Evolutionary conservation across 2,329 filamentous ascomycete genomes (phyloP).

Genomic region (Microascus cirrosus): DNA sequence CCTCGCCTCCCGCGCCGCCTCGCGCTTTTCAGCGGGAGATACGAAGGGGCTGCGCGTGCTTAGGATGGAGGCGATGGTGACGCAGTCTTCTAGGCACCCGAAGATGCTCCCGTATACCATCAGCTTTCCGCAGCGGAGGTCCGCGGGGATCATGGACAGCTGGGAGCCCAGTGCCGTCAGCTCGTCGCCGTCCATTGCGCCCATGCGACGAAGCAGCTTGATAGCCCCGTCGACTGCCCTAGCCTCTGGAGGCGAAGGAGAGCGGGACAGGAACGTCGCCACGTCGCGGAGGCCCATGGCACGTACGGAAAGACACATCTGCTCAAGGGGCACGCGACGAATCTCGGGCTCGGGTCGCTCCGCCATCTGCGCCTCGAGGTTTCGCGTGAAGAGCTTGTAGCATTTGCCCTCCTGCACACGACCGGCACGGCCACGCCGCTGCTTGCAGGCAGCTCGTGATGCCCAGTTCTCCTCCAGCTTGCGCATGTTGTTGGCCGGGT

Average conservation of each 20-base stretch:
- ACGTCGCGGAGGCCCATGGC: conserved; percentile 89
- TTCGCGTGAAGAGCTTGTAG: conserved; percentile 89
- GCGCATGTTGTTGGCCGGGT: conserved; percentile 85
- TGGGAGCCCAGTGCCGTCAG: conserved; percentile 87
- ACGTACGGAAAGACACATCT: conserved; percentile 86
- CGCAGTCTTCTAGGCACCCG: conserved; percentile 76
- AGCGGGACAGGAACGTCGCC: conserved; percentile 67
- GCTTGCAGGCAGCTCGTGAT: conserved; percentile 86
- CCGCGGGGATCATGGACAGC: conserved; percentile 88
- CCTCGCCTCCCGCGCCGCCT: conserved; percentile 68
- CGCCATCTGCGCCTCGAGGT: conserved; percentile 76
- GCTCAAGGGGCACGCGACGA: conserved; percentile 81
- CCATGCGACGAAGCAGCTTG: conserved; percentile 68
- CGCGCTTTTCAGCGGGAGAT: conserved; percentile 70
- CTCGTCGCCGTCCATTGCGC: conserved; percentile 74
- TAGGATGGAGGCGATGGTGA: conserved; percentile 86
- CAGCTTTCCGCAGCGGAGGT: conserved; percentile 84
- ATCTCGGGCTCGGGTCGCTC: conserved; percentile 91
- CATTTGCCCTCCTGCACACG: conserved; percentile 84
- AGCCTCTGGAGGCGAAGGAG: conserved; percentile 78
- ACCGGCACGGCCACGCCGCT: conserved; percentile 84
- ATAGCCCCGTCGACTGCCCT: conserved; percentile 81
- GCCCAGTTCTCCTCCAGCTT: conserved; percentile 93
- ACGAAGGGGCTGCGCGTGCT: conserved; percentile 82
- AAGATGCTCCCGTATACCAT: conserved; percentile 95